Percentiles rank a stretch among this genome's conserved stretches.
These are phyloP conservation scores for Aeschynomene evenia DNA, from an alignment of 306 rosid species.

Conservation along the genomic window DNA sequence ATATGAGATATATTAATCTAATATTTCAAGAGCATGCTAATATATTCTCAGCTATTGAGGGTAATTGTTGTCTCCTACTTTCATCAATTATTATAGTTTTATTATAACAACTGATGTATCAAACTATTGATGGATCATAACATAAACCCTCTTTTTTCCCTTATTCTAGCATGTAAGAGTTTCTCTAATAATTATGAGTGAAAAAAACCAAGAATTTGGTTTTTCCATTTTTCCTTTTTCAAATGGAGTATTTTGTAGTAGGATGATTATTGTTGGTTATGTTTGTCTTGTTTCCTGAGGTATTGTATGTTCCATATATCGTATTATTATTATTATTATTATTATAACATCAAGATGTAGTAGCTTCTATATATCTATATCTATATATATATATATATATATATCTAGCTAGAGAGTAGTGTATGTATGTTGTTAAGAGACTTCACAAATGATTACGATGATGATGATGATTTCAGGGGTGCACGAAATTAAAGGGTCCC, in stretches of 20 bases:
- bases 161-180: no score
- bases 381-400: no score
- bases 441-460: conserved; percentile 38
- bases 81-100: no score
- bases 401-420: conserved; percentile 36
- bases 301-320: conserved; percentile 13
- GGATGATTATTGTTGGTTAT: background rate
- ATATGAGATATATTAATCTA: no score
- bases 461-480: conserved; percentile 26
- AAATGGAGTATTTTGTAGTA: background rate
- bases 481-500: conserved; percentile 44
- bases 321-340: background rate
- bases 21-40: no score
- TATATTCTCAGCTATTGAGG: no score
- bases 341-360: conserved; percentile 38
- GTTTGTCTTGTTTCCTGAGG: background rate
- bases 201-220: background rate
- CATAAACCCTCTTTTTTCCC: no score
- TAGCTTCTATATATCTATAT: no score
- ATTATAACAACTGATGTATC: no score
- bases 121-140: no score
- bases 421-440: conserved; percentile 20
- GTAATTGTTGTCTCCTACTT: no score
- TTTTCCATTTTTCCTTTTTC: no score
- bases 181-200: background rate